Evolutionary conservation across 768 basidiomycete genomes (phyloP), one percentile per base, ranked within the genome.

Genomic region (Amanita muscaria): DNA sequence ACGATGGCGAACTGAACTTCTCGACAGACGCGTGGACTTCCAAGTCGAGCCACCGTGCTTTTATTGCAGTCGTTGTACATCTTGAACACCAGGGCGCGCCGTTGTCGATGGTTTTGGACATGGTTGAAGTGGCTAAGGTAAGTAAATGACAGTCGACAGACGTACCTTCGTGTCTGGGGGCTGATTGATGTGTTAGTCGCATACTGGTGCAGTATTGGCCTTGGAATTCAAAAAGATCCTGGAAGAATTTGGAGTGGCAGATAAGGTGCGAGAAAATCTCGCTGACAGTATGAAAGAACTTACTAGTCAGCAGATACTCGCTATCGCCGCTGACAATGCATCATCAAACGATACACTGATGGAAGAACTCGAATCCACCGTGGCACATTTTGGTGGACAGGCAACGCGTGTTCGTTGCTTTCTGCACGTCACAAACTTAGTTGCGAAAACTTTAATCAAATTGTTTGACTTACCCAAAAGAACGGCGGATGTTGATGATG

Each of bases 311-410:
- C n/a, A n/a, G 62, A 51, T 64, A 10, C 52, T 65, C 2, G 46
- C 54, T 4, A 42, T 70, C n/a, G 62, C 57, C 4, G 55, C 52
- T 34, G 60, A 66, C 47, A 69, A 72, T 47, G 62, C 64, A 5
- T 50, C 54, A 0, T 47, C 51, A 10, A 69, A 72, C 33, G 59
- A 67, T 43, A 52, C 36, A 0, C 67, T 73, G 67, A 53, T 64
- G 2, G 42, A 40, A 0, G 40, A 55, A 15, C 61, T 70, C 7
- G 48, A n/a, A 49, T 5, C 9, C 10, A 11, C 14, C 4, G 4
- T 38, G 14, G 21, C 3, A 2, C 6, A 7, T 3, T 38, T 22
- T 18, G 21, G 10, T 9, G 37, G 37, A 11, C 6, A 16, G 2
- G 19, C 8, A 23, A 10, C 14, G 12, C 8, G 19, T 5, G 12